Conservation (phyloP, 495 filamentous ascomycete species). For the Penicillium verhagenii region DNA sequence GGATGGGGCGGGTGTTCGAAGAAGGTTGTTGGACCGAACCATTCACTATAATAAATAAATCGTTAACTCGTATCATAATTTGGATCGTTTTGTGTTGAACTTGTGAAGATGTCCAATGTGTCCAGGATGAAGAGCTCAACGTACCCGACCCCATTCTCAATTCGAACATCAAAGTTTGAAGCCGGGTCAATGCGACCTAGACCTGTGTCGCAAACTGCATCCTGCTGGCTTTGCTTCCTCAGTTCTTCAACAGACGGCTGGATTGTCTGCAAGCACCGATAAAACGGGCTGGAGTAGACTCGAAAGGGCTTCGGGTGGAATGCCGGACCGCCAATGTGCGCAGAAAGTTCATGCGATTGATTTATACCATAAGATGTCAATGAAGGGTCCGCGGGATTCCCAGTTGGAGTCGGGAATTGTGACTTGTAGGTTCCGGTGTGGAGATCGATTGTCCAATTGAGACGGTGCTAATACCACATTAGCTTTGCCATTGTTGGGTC, state of each 20-base stretch:
- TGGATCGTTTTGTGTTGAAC: background rate
- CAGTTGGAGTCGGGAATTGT: constrained; percentile 73
- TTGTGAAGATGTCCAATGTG: background rate
- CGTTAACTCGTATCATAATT: background rate
- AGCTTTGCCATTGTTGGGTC: constrained; percentile 5
- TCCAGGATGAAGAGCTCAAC: constrained; percentile 5
- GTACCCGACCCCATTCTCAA: constrained; percentile 74
- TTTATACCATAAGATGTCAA: constrained; percentile 80
- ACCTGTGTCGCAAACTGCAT: background rate
- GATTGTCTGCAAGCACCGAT: constrained; percentile 89
- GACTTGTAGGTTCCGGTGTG: constrained; percentile 69
- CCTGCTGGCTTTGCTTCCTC: constrained; percentile 25
- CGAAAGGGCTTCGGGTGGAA: constrained; percentile 63
- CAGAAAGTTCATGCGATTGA: constrained; percentile 77
- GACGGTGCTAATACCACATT: constrained; percentile 65
- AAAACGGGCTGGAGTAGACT: constrained; percentile 85
- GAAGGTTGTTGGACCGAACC: constrained; percentile 67
- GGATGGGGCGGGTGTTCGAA: constrained; percentile 86
- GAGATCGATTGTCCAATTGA: constrained; percentile 81
- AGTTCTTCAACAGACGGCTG: constrained; percentile 61
- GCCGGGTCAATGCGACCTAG: constrained; percentile 17
- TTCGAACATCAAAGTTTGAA: constrained; percentile 52
- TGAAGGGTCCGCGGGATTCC: constrained; percentile 81
- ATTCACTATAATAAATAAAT: constrained; percentile 59
- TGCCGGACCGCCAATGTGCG: constrained; percentile 55